A percentile compares a stretch with the other conserved stretches of the same genome.
Conservation (phyloP, 2,329 filamentous ascomycete genomes). For the Mycogone perniciosa region DNA sequence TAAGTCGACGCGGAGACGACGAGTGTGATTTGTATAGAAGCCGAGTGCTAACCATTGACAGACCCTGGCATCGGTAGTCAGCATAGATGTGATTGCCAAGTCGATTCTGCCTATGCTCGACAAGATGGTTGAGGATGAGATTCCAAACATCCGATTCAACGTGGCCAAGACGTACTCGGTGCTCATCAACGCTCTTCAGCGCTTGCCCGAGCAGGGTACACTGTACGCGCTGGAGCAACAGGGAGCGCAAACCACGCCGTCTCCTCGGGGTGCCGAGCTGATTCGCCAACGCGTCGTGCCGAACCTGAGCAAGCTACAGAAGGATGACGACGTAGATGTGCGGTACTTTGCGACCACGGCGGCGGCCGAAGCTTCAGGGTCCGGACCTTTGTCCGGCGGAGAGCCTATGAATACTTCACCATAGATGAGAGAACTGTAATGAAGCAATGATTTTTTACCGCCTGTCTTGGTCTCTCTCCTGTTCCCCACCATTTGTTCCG, state of each 20-base stretch:
- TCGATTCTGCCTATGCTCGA: slow-evolving; percentile 95
- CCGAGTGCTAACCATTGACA: slow-evolving; percentile 30
- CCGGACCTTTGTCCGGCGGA: slow-evolving; percentile 30
- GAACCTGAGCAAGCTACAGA: slow-evolving; percentile 88
- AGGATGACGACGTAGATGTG: slow-evolving; percentile 96
- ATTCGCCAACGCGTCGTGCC: slow-evolving; percentile 84
- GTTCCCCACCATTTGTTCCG: background rate
- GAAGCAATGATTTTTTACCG: slow-evolving; percentile 45
- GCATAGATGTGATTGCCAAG: slow-evolving; percentile 84
- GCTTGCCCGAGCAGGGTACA: slow-evolving; percentile 82
- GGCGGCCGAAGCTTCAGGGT: slow-evolving; percentile 51
- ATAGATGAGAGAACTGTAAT: slow-evolving; percentile 47
- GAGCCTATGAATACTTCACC: slow-evolving; percentile 61
- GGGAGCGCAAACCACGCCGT: slow-evolving; percentile 54
- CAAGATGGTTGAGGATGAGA: slow-evolving; percentile 87
- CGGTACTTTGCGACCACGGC: slow-evolving; percentile 95
- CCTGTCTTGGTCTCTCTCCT: background rate
- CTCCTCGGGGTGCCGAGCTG: slow-evolving; percentile 67
- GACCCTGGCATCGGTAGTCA: slow-evolving; percentile 91
- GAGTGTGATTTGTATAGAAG: background rate
- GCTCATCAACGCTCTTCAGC: slow-evolving; percentile 84
- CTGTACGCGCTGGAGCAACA: slow-evolving; percentile 80
- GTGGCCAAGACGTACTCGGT: slow-evolving; percentile 95
- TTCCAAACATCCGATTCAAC: slow-evolving; percentile 99
- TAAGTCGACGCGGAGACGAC: slow-evolving; percentile 45